phyloP scores from a whole-genome alignment of 2,329 filamentous ascomycete genomes.

The Blastomyces parvus region DNA sequence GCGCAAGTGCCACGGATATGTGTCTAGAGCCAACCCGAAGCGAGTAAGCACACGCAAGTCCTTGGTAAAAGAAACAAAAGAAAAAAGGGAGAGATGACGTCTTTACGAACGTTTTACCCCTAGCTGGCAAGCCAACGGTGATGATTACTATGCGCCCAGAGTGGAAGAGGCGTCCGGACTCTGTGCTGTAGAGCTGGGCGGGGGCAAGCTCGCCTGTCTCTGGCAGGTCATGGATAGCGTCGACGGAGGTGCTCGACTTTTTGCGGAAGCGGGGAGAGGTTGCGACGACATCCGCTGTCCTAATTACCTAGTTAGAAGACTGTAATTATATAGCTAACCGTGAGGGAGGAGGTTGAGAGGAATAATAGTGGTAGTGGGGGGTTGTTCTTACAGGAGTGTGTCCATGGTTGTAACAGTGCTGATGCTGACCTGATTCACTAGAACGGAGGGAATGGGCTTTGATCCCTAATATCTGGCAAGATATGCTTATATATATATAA shows the following conservation, averaged over 20 bases:
- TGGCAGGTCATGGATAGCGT: slow-evolving; percentile 89
- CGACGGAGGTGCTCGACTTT: slow-evolving; percentile 91
- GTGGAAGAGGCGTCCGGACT: slow-evolving; percentile 93
- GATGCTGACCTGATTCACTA: not conserved
- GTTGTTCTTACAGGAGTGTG: slow-evolving; percentile 38
- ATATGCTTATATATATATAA: not conserved
- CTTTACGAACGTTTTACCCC: slow-evolving; percentile 74
- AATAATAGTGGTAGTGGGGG: not conserved
- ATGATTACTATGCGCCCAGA: slow-evolving; percentile 95
- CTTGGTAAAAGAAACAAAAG: not conserved
- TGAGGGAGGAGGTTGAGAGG: not conserved
- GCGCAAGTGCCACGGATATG: slow-evolving; percentile 87
- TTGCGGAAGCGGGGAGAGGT: slow-evolving; percentile 84
- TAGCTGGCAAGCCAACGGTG: slow-evolving; percentile 87
- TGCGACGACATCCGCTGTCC: slow-evolving; percentile 83
- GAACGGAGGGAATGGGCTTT: not conserved
- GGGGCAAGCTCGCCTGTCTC: slow-evolving; percentile 79
- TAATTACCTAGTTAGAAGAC: slow-evolving; percentile 29
- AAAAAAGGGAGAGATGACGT: not conserved
- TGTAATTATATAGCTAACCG: not conserved
- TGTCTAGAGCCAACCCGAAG: slow-evolving; percentile 46
- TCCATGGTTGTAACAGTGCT: slow-evolving; percentile 32
- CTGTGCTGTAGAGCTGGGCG: slow-evolving; percentile 94
- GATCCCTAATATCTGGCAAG: not conserved
- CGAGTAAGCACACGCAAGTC: slow-evolving; percentile 4